Conservation (phyloP, 352 stramenopile genomes). For the Globisporangium parvum region DNA sequence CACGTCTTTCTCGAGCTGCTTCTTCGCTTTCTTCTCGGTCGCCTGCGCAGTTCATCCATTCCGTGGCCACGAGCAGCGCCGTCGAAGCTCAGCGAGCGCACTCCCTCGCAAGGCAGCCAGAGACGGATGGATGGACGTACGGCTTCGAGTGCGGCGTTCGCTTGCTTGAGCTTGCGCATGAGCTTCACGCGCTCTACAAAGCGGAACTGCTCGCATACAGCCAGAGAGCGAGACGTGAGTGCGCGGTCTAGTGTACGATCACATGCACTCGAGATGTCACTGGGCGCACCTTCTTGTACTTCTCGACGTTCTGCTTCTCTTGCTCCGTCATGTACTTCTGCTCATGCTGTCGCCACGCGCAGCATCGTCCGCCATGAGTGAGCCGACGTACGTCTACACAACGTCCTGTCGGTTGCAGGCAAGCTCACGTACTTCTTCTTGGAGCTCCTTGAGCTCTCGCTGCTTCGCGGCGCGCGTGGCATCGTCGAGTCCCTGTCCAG, state of each 20-base stretch:
- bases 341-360: constrained; percentile 19
- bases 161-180: constrained; percentile 73
- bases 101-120: background rate
- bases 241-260: background rate
- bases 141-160: constrained; percentile 40
- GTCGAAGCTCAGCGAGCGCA: too few species aligned
- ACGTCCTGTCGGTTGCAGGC: background rate
- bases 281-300: constrained; percentile 66
- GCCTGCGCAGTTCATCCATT: constrained; percentile 20
- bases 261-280: background rate
- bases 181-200: constrained; percentile 84
- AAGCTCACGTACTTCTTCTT: constrained; percentile 26
- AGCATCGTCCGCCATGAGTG: background rate
- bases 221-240: background rate
- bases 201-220: constrained; percentile 30
- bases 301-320: constrained; percentile 72
- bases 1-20: constrained; percentile 30
- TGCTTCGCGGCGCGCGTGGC: constrained; percentile 39
- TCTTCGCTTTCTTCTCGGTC: constrained; percentile 32
- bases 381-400: background rate
- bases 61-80: too few species aligned
- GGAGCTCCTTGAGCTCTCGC: constrained; percentile 39
- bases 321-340: constrained; percentile 40
- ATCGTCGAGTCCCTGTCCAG: constrained; percentile 30
- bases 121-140: constrained; percentile 13